Evolutionary conservation across 768 basidiomycete species (phyloP), one percentile per base, ranked within the genome.

Genomic region (Suillus paluster): DNA sequence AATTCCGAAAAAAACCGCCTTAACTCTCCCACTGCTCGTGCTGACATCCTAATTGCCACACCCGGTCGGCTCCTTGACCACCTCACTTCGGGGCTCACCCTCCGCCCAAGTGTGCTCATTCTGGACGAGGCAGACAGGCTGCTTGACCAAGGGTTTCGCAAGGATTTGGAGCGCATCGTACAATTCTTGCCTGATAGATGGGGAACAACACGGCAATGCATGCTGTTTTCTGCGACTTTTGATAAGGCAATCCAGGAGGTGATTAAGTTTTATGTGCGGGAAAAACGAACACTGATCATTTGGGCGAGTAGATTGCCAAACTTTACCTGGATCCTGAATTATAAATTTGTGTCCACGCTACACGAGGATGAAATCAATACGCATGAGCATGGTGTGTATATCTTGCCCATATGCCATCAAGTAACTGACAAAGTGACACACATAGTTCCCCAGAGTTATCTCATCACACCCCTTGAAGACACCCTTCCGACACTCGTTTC

Each of bases 1-100:
- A 60, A 64, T 12, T 60, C 62, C 57, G 71, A 74, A 57, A 72
- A 68, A 52, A 71, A 67, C 23, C 72, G 62, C 30, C 61, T 80
- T 8, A 11, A 25, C 6, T 55, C 54, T 39, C 68, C 66, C 12
- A 63, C 65, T 2, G 61, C 61, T 5, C 77, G 74, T 27, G 77
- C 77, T 33, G 79, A 90, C 65, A 81, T 92, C 46, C 79, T 92
- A 42, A 83, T 91, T 39, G 89, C 89, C 11, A 92, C 91, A 3
- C 91, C 91, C 4, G 91, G 91, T 55, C 82, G 91, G n/a, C 78
- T 92, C 59, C 78, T 86, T 63, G 91, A 92, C 72, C 87, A 90
- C 68, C 73, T 92, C 45, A 77, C 79, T 8, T 55, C 54, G 10
- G 54, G 54, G 11, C 54, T 55, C 17, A 27, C 38, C 25, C 54